A percentile compares a stretch with the other conserved stretches of the same genome.
phyloP scores from a whole-genome alignment of 2,329 filamentous ascomycete genomes.

The Penicillium sp. region DNA sequence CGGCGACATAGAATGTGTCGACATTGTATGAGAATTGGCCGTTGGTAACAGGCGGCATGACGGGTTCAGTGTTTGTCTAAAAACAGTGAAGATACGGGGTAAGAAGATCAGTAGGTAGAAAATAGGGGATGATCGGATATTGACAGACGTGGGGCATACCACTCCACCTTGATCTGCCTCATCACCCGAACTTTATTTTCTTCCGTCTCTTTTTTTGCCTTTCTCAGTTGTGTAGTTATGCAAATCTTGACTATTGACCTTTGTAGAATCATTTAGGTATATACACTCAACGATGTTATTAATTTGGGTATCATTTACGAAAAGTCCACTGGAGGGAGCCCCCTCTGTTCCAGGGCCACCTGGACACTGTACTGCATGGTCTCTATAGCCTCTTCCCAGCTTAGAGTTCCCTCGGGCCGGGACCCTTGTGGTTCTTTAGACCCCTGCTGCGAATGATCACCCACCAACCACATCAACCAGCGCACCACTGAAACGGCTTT shows the following conservation, averaged over 20 bases:
- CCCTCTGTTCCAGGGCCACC: conserved; percentile 45
- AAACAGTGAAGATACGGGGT: neutral
- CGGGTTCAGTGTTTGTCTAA: neutral
- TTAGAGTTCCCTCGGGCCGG: conserved; percentile 18
- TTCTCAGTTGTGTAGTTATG: neutral
- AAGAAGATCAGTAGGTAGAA: neutral
- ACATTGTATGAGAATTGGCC: conserved; percentile 48
- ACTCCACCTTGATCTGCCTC: neutral
- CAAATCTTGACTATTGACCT: neutral
- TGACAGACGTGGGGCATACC: neutral
- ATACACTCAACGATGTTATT: neutral
- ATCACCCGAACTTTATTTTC: neutral
- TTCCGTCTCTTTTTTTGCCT: neutral
- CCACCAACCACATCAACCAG: conserved; percentile 57
- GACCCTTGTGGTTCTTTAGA: conserved; percentile 39
- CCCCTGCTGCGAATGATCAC: conserved; percentile 37
- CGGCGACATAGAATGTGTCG: conserved; percentile 49
- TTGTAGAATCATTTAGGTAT: neutral
- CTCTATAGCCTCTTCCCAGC: conserved; percentile 41
- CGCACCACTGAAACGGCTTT: conserved; percentile 70
- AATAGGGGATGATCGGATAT: too few species aligned
- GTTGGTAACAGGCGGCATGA: conserved; percentile 27
- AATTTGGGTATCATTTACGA: conserved; percentile 16
- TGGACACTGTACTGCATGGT: conserved; percentile 46
- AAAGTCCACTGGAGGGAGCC: conserved; percentile 49